Conservation (phyloP, 495 filamentous ascomycete genomes). For the Pseudotulostoma volvatum region DNA sequence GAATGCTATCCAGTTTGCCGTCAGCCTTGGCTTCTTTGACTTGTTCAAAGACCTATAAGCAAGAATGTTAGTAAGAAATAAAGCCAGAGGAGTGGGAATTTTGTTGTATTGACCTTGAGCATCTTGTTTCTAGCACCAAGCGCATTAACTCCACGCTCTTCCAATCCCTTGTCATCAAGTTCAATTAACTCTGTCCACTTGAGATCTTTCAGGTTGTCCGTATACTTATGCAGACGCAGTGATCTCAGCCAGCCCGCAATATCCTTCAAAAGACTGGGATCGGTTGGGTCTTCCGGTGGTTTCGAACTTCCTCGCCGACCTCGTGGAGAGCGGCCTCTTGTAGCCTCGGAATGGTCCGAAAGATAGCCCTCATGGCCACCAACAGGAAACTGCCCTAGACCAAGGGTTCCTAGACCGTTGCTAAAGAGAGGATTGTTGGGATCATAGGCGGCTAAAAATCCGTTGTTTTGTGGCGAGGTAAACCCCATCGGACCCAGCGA, state of each 20-base stretch:
- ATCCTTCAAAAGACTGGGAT: conserved; percentile 78
- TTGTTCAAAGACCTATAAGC: conserved; percentile 72
- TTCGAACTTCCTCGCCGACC: conserved; percentile 90
- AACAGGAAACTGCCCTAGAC: conserved; percentile 57
- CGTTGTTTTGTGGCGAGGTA: conserved; percentile 85
- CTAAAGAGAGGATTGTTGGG: conserved; percentile 54
- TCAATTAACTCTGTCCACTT: conserved; percentile 90
- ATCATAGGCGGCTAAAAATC: conserved; percentile 83
- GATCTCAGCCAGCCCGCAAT: conserved; percentile 94
- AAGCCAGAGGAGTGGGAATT: background rate
- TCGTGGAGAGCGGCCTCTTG: conserved; percentile 78
- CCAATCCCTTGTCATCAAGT: conserved; percentile 83
- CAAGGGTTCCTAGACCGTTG: conserved; percentile 54
- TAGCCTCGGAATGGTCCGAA: conserved; percentile 83
- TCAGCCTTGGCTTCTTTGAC: conserved; percentile 65
- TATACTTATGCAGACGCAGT: conserved; percentile 93
- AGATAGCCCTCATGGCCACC: conserved; percentile 71
- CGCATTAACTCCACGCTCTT: conserved; percentile 87
- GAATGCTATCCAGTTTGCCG: conserved; percentile 40
- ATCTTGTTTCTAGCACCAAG: conserved; percentile 92
- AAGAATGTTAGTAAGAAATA: conserved; percentile 9
- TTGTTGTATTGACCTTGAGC: conserved; percentile 55
- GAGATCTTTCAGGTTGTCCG: conserved; percentile 91
- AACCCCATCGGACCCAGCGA: conserved; percentile 54
- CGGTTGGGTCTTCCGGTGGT: conserved; percentile 93